Evolutionary conservation across 2,329 filamentous ascomycete species (phyloP), one percentile per base, ranked within the genome.

Genomic region (Hypoxylon sp.): DNA sequence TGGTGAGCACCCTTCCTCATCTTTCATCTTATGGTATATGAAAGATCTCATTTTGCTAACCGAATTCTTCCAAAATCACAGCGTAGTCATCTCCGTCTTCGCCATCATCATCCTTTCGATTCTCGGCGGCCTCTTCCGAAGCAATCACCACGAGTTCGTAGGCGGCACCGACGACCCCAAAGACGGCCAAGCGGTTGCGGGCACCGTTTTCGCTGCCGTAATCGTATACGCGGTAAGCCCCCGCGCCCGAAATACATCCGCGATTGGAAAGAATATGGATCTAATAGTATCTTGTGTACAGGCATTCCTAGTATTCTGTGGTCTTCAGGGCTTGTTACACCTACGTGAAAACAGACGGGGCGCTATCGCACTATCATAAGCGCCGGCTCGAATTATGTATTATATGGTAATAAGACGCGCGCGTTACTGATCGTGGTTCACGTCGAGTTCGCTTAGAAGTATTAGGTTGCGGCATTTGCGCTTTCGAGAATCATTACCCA

Each of bases 291-390:
- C 56, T 50, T 2, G 68, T 73, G n/a, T 65, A 54, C 11, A 96
- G 94, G 89, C 86, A 16, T 98, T 98, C 84, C 87, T 97, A 61
- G 85, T 96, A 53, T 97, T 97, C 82, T 98, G 95, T 81, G 92
- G 91, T 62, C 88, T 94, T 71, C 95, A 98, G 79, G 95, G 94
- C 69, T 88, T 91, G 76, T 86, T 97, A 67, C 94, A 98, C 80
- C 81, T 93, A 74, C 90, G 93, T 79, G 91, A 94, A 79, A 93
- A 88, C 80, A 87, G 92, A 79, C 86, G 91, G 77, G 94, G 94
- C 70, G 91, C 93, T 67, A 97, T 97, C 81, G 88, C 91, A 65
- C 83, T 97, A 30, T 70, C 67, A 19, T 67, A 46, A 65, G 30
- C 39, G n/a, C 23, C 11, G 43, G 43, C 8, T 47, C 43, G 23